These are phyloP conservation scores for Candida succiphila DNA, from an alignment of 805 yeast species.

Conservation along the genomic window DNA sequence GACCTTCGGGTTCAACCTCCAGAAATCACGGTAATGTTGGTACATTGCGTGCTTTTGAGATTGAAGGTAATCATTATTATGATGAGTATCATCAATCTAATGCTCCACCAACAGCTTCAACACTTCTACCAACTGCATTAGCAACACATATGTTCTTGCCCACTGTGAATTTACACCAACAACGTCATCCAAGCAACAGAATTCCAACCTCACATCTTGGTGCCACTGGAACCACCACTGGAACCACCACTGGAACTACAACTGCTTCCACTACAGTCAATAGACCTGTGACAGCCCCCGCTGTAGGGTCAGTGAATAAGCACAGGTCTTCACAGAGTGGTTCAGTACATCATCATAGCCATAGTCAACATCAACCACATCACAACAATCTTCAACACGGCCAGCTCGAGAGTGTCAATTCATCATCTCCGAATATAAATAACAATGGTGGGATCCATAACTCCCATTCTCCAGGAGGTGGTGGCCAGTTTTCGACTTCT, in stretches of 20 bases:
- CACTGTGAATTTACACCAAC: slow-evolving; percentile 26
- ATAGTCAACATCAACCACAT: too few species aligned
- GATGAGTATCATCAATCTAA: slow-evolving; percentile 34
- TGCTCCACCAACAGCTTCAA: slow-evolving; percentile 53
- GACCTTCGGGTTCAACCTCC: not conserved
- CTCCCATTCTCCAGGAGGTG: not conserved
- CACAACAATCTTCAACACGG: not conserved
- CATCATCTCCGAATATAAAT: not conserved
- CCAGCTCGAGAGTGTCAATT: not conserved
- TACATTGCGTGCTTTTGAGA: not conserved
- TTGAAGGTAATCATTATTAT: slow-evolving; percentile 18
- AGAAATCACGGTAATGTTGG: not conserved
- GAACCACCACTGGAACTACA: not conserved
- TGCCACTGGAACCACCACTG: not conserved
- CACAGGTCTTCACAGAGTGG: too few species aligned
- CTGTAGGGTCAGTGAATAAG: too few species aligned
- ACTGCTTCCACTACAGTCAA: not conserved
- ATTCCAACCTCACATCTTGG: slow-evolving; percentile 1
- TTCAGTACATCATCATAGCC: too few species aligned
- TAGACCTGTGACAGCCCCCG: not conserved
- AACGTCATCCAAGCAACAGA: slow-evolving; percentile 15
- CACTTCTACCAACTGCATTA: slow-evolving; percentile 48
- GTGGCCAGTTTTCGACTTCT: not conserved
- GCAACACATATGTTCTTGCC: slow-evolving; percentile 55
- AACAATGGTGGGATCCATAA: not conserved